phyloP scores from a whole-genome alignment of 306 rosid genomes.

The Quercus agrifolia region DNA sequence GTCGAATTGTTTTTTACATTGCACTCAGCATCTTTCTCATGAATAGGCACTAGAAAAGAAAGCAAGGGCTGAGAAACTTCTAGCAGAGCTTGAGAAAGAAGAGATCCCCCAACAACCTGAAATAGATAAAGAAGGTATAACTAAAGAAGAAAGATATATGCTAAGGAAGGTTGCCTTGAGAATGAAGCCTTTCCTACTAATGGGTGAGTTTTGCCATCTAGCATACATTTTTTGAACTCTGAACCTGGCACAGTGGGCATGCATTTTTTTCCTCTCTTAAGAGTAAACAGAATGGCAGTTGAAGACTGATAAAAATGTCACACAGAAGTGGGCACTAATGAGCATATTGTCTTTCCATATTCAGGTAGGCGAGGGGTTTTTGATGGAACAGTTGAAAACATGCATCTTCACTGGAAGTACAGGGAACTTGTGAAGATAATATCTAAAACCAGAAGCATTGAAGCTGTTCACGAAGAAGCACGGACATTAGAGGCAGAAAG shows the following conservation, averaged over 20 bases:
- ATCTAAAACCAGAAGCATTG: slow-evolving; percentile 41
- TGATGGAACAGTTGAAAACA: slow-evolving; percentile 93
- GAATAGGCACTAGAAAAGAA: slow-evolving; percentile 72
- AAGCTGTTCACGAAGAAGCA: slow-evolving; percentile 58
- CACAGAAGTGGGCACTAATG: slow-evolving; percentile 4
- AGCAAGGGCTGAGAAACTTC: slow-evolving; percentile 65
- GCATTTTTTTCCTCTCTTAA: slow-evolving; percentile 5
- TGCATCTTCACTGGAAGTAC: slow-evolving; percentile 99
- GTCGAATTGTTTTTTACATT: slow-evolving; percentile 14
- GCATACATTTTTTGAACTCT: neutral
- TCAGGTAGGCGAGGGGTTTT: slow-evolving; percentile 86
- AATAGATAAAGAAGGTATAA: slow-evolving; percentile 84
- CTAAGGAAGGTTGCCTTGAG: slow-evolving; percentile 83
- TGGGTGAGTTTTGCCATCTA: slow-evolving; percentile 55
- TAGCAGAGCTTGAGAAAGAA: slow-evolving; percentile 56
- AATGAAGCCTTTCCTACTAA: slow-evolving; percentile 81
- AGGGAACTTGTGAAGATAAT: slow-evolving; percentile 92
- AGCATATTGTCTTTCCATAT: slow-evolving; percentile 16
- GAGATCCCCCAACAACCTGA: slow-evolving; percentile 54
- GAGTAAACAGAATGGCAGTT: slow-evolving; percentile 9
- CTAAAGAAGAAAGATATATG: slow-evolving; percentile 84
- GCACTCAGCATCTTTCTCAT: slow-evolving; percentile 20
- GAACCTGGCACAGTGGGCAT: neutral
- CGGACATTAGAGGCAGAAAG: slow-evolving; percentile 82
- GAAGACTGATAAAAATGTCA: slow-evolving; percentile 6